Evolutionary conservation across 306 rosid species (phyloP).

Genomic region (Argentina anserina): DNA sequence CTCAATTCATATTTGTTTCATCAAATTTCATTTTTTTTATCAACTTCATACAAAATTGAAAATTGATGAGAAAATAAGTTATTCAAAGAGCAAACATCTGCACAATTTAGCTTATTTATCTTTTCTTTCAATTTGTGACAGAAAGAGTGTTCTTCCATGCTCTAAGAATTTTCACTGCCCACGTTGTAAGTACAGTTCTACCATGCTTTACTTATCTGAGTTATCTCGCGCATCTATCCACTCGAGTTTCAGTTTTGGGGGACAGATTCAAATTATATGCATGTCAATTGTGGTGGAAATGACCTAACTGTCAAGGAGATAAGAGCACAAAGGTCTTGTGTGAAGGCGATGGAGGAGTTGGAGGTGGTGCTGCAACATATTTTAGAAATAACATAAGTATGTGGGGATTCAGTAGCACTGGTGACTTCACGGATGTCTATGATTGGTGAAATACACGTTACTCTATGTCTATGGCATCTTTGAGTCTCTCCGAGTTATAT

Average conservation of each 20-base stretch:
- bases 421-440: conserved; percentile 14
- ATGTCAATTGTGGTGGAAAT: conserved; percentile 50
- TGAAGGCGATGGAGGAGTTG: conserved; percentile 23
- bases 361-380: conserved; percentile 21
- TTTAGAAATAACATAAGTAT: neutral
- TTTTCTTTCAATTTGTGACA: conserved; percentile 17
- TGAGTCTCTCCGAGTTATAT: conserved; percentile 10
- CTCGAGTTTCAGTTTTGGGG: neutral
- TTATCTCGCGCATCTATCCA: neutral
- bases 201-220: neutral
- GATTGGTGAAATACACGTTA: neutral
- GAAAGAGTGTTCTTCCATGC: conserved; percentile 49
- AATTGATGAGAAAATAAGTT: neutral
- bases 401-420: conserved; percentile 43
- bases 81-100: neutral
- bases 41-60: neutral
- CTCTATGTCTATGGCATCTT: conserved; percentile 6
- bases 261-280: conserved; percentile 59
- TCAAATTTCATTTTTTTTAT: neutral
- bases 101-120: conserved; percentile 3
- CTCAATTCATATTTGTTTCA: neutral
- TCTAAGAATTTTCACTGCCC: conserved; percentile 43
- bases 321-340: neutral
- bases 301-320: conserved; percentile 18
- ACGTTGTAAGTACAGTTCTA: conserved; percentile 42